Base-by-base conservation (phyloP, 225 moss, liverwort and hornwort species). In the Antitrichia curtipendula region DNA sequence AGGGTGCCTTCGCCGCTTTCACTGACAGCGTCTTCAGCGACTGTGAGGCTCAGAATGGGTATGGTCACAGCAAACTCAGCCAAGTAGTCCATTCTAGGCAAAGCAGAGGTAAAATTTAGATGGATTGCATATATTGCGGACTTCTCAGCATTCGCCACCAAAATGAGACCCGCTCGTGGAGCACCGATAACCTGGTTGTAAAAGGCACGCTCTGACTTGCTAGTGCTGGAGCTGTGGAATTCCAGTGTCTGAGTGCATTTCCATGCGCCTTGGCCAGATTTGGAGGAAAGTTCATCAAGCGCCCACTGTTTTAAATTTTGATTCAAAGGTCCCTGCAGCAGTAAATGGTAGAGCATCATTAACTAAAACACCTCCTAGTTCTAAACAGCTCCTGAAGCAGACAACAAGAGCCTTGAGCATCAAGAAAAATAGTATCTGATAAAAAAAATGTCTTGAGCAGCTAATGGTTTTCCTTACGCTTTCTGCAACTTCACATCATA, bases 61-160 rank as follows among this genome's bases (percentile, higher is more conserved):
- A 93, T 93, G 24, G 97, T 90, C 38, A 97, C 93, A 38, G 93
- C 90, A 78, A 97, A 97, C 80, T 97, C 96, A n/a, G 97, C 92
- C 77, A 97, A 89, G 84, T 97, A 97, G 85, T 97, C 93, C 93
- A 97, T 95, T 68, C 93, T 93, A 45, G 95, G 94, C 36, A 86
- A 86, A 85, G 91, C 82, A 28, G 93, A 84, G 50, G 86, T 91
- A 82, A 93, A 93, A 75, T 94, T 94, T 74, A 97, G 63, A 89
- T 96, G 97, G 74, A 97, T 91, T 38, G 91, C 95, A 91, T 97
- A 96, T 13, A 97, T 94, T 82, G 96, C 95, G 70, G 94, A 93
- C 87, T 80, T 94, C 78, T 95, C 92, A 43, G 94, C 88, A 88
- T 97, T 97, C 8, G 95, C 97, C 58, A 97, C 91, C 72, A 97